Percentiles rank a stretch among this genome's conserved stretches.
Evolutionary conservation across 768 basidiomycete genomes (phyloP).

Genomic region (Auriscalpium orientale): DNA sequence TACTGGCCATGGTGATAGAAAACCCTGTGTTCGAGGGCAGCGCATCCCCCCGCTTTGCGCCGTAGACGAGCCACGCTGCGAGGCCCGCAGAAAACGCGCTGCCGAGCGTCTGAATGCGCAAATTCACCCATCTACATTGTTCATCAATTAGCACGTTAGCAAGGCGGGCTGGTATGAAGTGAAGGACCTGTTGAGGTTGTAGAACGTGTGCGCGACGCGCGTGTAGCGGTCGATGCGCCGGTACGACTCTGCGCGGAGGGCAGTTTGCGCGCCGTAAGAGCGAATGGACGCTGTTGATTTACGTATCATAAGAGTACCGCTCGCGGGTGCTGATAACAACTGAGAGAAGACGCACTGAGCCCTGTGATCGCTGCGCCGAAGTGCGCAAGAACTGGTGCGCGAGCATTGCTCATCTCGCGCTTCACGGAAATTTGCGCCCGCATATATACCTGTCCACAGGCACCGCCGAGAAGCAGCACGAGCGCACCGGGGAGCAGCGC

Average conservation of each 20-base stretch:
- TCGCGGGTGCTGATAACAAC: not conserved
- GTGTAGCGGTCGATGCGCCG: conserved; percentile 40
- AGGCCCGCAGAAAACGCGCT: conserved; percentile 42
- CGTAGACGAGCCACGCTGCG: conserved; percentile 46
- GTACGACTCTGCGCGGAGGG: conserved; percentile 35
- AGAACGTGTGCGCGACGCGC: conserved; percentile 34
- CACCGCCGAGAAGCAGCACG: conserved; percentile 32
- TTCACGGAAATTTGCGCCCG: conserved; percentile 49
- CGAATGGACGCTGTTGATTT: conserved; percentile 35
- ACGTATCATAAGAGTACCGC: not conserved
- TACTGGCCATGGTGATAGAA: conserved; percentile 35
- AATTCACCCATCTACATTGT: conserved; percentile 34
- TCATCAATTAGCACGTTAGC: not conserved
- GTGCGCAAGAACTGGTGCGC: conserved; percentile 41
- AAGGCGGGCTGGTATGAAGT: too few species aligned
- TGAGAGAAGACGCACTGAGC: conserved; percentile 24
- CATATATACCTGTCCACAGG: conserved; percentile 44
- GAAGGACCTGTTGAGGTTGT: conserved; percentile 39
- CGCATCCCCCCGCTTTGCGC: conserved; percentile 27
- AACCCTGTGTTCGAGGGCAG: conserved; percentile 31
- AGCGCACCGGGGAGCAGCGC: conserved; percentile 33
- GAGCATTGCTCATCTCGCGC: conserved; percentile 47
- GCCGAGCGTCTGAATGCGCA: conserved; percentile 49
- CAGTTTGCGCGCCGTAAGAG: conserved; percentile 45
- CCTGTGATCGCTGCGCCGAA: conserved; percentile 47